Conservation (phyloP, 1,139 yeast species). For the Scheffersomyces illinoinensis region DNA sequence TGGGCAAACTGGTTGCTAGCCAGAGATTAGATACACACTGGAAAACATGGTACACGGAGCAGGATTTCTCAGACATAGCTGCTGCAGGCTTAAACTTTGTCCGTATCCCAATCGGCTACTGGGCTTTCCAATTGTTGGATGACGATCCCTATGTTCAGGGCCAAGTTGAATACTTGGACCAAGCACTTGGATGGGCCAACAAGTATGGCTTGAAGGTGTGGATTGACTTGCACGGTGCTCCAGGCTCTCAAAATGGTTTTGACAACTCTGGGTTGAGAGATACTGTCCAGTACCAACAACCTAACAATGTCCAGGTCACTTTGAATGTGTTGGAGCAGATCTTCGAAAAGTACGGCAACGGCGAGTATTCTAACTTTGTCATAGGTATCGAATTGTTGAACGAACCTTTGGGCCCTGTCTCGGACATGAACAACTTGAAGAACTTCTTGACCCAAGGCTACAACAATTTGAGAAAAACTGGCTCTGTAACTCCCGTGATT, state of each 20-base stretch:
- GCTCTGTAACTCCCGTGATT: slow-evolving; percentile 53
- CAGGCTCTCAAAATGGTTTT: slow-evolving; percentile 97
- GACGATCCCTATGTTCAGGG: slow-evolving; percentile 90
- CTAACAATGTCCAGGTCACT: slow-evolving; percentile 52
- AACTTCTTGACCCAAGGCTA: slow-evolving; percentile 61
- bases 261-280: slow-evolving; percentile 93
- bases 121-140: slow-evolving; percentile 75
- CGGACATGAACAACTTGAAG: slow-evolving; percentile 60
- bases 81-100: slow-evolving; percentile 77
- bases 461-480: slow-evolving; percentile 45
- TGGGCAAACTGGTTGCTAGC: slow-evolving; percentile 64
- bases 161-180: slow-evolving; percentile 69
- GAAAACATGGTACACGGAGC: slow-evolving; percentile 74
- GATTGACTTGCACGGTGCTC: slow-evolving; percentile 94
- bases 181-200: slow-evolving; percentile 77
- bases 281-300: slow-evolving; percentile 54
- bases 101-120: slow-evolving; percentile 91
- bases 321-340: slow-evolving; percentile 49
- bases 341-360: slow-evolving; percentile 63
- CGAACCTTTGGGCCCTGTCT: slow-evolving; percentile 80
- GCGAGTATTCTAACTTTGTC: slow-evolving; percentile 66
- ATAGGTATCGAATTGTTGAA: slow-evolving; percentile 83
- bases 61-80: slow-evolving; percentile 65
- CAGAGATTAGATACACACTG: slow-evolving; percentile 67
- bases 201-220: slow-evolving; percentile 68